Conservation (phyloP, 805 yeast species). For the Myxozyma vanderwaltii region DNA sequence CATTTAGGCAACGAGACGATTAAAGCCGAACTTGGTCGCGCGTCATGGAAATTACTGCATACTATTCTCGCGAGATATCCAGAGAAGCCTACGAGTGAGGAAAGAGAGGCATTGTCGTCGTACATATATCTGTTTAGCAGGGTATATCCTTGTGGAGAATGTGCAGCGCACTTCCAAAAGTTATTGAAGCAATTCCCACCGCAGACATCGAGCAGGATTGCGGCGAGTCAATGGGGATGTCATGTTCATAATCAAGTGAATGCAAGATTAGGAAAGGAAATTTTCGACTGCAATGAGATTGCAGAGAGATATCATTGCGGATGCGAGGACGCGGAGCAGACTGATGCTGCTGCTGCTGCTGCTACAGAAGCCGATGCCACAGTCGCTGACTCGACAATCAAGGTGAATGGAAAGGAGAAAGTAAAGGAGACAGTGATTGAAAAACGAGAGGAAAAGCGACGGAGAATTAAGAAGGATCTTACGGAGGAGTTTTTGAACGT, state of each 20-base stretch:
- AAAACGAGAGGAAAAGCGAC: not conserved
- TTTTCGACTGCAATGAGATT: conserved; percentile 82
- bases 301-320: conserved; percentile 96
- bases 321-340: conserved; percentile 49
- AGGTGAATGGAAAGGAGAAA: too few relatives aligned
- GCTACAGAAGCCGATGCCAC: too few relatives aligned
- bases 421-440: not conserved
- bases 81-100: conserved; percentile 67
- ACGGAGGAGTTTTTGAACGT: conserved; percentile 22
- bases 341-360: not conserved
- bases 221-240: conserved; percentile 97
- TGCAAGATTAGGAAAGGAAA: conserved; percentile 62
- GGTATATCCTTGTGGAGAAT: conserved; percentile 96
- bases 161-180: conserved; percentile 85
- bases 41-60: conserved; percentile 91
- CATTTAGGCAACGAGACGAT: conserved; percentile 85
- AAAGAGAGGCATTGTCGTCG: conserved; percentile 60
- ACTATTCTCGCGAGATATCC: conserved; percentile 93
- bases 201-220: conserved; percentile 70
- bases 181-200: conserved; percentile 77
- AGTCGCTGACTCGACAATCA: too few relatives aligned
- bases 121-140: conserved; percentile 79
- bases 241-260: conserved; percentile 87
- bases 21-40: conserved; percentile 82
- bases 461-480: conserved; percentile 7